Base-by-base conservation (phyloP, 2,329 filamentous ascomycete species). In the Exophiala phaeomuriformis region DNA sequence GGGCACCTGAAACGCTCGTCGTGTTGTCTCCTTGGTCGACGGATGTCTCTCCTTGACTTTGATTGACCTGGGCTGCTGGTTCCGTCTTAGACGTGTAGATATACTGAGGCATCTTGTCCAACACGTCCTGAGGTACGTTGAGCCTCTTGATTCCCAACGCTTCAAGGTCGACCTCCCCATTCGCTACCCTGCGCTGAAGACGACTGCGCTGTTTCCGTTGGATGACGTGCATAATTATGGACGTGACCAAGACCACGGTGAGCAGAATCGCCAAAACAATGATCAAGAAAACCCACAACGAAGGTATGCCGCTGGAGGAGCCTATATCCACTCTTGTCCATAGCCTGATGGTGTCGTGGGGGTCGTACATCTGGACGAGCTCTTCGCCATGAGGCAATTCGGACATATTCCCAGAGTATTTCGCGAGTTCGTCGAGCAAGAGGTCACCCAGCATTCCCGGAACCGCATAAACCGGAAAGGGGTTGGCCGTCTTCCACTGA, bases 131-230 rank as follows among this genome's bases (percentile, higher is more conserved):
- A 1, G 91, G 89, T 0, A 96, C 87, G 1, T 81, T 88, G 28
- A 95, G 71, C 9, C 86, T 80, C 65, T 88, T 91, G 62, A 96
- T 88, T 1, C 90, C 90, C 61, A 95, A 77, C 2, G 82, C 83
- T 69, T 96, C 90, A 2, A 96, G 75, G 64, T 96, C 88, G 19
- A 95, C 83, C 62, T 95, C 86, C 49, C 91, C 90, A 5, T 76
- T 77, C 53, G 81, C 77, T 10, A 96, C 84, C 8, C 90, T 82
- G 45, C 81, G 78, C 47, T 82, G 81, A 7, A 97, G 73, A 1
- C 76, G 76, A 28, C 77, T 76, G 5, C 90, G 82, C 31, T 89
- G 82, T 45, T 81, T 78, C 35, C 82, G 80, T 66, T 95, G 88
- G 31, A 93, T 73, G 27, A 84, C 74, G 63, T 93, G 89, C 86